Evolutionary conservation across 108 stramenopile genomes (phyloP).

Genomic region (Pseudonitzschia delicatissima): DNA sequence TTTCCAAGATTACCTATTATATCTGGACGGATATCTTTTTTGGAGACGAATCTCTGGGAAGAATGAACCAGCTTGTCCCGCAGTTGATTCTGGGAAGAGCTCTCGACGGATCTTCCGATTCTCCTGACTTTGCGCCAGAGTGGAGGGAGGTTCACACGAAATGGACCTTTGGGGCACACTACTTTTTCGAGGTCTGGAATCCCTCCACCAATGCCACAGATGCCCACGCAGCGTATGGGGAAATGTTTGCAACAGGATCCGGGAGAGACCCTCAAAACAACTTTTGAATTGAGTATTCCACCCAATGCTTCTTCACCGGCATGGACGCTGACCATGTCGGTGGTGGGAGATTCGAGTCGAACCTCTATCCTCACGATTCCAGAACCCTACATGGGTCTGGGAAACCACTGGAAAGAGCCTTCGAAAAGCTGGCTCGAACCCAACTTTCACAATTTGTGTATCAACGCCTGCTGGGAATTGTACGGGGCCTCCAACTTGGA

Average conservation of each 20-base stretch:
- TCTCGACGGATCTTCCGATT: constrained; percentile 1
- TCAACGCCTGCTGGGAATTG: constrained; percentile 18
- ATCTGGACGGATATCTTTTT: constrained; percentile 30
- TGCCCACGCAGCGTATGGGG: too few species aligned
- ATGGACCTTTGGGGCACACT: constrained; percentile 18
- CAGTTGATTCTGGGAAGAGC: constrained; percentile 17
- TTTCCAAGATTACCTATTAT: constrained; percentile 14
- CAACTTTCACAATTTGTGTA: constrained; percentile 4
- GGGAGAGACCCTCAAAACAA: background rate
- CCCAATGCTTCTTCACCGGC: background rate
- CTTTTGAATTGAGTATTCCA: background rate
- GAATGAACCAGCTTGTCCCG: constrained; percentile 26
- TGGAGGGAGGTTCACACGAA: constrained; percentile 4
- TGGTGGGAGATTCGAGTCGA: constrained; percentile 1
- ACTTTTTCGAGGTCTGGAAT: too few species aligned
- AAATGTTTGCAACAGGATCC: background rate
- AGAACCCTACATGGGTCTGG: constrained; percentile 18
- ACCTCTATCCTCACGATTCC: background rate
- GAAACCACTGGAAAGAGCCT: constrained; percentile 1
- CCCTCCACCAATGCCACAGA: too few species aligned
- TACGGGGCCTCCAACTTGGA: constrained; percentile 6
- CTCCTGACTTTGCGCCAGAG: background rate
- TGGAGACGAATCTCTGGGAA: constrained; percentile 15
- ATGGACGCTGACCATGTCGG: constrained; percentile 8
- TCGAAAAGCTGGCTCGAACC: constrained; percentile 9